Evolutionary conservation across 2,329 filamentous ascomycete species (phyloP), one percentile per base, ranked within the genome.

Genomic region (Metarhizium humberi): DNA sequence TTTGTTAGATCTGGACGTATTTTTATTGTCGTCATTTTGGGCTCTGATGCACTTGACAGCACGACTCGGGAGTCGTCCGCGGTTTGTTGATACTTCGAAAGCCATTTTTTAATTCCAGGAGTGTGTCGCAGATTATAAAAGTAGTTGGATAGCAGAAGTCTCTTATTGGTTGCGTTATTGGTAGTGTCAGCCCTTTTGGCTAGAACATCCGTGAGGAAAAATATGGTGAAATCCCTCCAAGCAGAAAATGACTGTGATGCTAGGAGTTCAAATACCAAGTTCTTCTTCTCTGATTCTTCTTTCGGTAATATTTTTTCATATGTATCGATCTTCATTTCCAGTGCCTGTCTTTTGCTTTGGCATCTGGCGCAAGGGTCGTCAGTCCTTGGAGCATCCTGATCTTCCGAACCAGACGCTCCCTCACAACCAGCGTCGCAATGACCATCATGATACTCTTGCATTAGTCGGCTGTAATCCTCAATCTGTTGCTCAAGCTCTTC

Each of bases 251-350:
- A 32, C 0, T 25, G 4, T 0, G 80, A 80, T 0, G 73, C 58
- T 0, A 60, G 52, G 0, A 84, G 65, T 58, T 85, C 81, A 51
- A 85, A 85, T 0, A 84, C 69, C 0, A 73, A 70, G 0, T 77
- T 69, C 55, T 78, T 75, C 0, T 71, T 70, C 11, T 67, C 30
- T 0, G 57, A 6, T 0, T 53, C 1, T 1, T 69, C 20, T 0
- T 48, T 11, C 0, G 80, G 76, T 0, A 85, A 67, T 0, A 81
- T 80, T 78, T 78, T 46, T 10, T 46, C n/a, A 14, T 25, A 46
- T 20, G 2, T 13, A 10, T 46, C n/a, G 13, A 46, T 46, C 4
- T 7, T 25, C 20, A 46, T 6, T 6, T 10, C 2, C 20, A 10
- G n/a, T 10, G 43, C 43, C 20, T 10, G 5, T 46, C 6, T n/a